These are phyloP conservation scores for Trichoderma lentiforme DNA, from an alignment of 2,329 filamentous ascomycete genomes.

Conservation along the genomic window DNA sequence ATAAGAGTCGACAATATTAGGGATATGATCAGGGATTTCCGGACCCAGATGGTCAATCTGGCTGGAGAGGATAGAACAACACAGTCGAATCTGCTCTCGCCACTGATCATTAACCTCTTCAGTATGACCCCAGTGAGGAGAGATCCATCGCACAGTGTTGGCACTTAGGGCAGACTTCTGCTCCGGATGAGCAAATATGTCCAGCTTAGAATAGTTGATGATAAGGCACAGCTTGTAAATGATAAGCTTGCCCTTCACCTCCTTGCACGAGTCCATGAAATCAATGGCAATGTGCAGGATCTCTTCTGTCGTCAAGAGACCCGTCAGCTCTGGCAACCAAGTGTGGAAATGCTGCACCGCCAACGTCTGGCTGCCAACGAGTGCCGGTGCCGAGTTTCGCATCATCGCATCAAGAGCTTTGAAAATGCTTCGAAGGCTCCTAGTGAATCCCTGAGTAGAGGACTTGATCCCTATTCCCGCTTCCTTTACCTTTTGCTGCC, in stretches of 20 bases:
- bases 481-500: constrained; percentile 85
- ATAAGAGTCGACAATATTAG: constrained; percentile 88
- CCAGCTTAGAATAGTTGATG: constrained; percentile 81
- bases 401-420: constrained; percentile 87
- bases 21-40: constrained; percentile 83
- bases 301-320: constrained; percentile 74
- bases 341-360: constrained; percentile 95
- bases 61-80: constrained; percentile 86
- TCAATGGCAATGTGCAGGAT: constrained; percentile 88
- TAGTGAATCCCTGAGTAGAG: constrained; percentile 68
- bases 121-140: constrained; percentile 84
- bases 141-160: constrained; percentile 86
- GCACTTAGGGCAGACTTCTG: constrained; percentile 70
- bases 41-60: constrained; percentile 75
- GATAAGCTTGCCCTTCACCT: constrained; percentile 85
- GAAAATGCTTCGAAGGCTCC: constrained; percentile 83
- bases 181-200: constrained; percentile 75
- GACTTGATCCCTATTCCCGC: constrained; percentile 80
- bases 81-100: constrained; percentile 88
- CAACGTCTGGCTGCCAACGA: constrained; percentile 92
- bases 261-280: constrained; percentile 86
- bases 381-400: constrained; percentile 76
- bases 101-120: constrained; percentile 76
- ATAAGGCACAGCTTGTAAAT: constrained; percentile 91
- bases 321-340: constrained; percentile 88